Percentiles rank a stretch among this genome's conserved stretches.
Conservation (phyloP, 768 basidiomycete species). For the Trametes gibbosa region DNA sequence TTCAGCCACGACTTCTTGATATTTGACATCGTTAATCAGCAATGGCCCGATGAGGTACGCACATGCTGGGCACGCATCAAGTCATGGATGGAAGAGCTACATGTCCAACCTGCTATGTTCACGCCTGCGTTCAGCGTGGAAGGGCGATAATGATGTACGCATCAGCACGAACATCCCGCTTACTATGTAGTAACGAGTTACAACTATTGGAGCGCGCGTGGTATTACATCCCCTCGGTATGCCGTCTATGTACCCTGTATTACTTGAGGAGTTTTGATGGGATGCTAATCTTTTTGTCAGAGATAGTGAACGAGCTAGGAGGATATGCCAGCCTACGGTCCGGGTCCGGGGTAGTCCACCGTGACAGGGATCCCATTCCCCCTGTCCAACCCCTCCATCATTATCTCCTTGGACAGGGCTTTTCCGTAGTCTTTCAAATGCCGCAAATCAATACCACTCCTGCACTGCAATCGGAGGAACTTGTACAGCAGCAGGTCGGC, state of each 20-base stretch:
- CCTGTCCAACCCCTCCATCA: neutral
- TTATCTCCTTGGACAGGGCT: constrained; percentile 3
- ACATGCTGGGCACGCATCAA: constrained; percentile 9
- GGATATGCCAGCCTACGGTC: neutral
- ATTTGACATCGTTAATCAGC: neutral
- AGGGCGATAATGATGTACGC: neutral
- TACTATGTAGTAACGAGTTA: neutral
- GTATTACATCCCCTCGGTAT: neutral
- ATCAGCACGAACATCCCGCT: neutral
- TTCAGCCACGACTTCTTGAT: constrained; percentile 17
- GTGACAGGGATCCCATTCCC: constrained; percentile 11
- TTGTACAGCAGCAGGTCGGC: neutral
- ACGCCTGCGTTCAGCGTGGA: neutral
- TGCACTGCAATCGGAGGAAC: neutral
- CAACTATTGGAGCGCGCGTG: neutral
- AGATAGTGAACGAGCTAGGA: neutral
- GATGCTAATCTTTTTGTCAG: neutral
- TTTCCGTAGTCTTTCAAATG: constrained; percentile 7
- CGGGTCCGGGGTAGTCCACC: constrained; percentile 3
- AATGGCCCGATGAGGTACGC: constrained; percentile 11
- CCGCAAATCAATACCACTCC: neutral
- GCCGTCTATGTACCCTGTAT: neutral
- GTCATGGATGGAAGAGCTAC: neutral
- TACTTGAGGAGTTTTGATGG: constrained; percentile 4
- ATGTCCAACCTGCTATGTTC: neutral